Percentiles rank a stretch among this genome's conserved stretches.
Evolutionary conservation across 2,329 filamentous ascomycete species (phyloP).

Genomic region (Diaporthe citriasiana): DNA sequence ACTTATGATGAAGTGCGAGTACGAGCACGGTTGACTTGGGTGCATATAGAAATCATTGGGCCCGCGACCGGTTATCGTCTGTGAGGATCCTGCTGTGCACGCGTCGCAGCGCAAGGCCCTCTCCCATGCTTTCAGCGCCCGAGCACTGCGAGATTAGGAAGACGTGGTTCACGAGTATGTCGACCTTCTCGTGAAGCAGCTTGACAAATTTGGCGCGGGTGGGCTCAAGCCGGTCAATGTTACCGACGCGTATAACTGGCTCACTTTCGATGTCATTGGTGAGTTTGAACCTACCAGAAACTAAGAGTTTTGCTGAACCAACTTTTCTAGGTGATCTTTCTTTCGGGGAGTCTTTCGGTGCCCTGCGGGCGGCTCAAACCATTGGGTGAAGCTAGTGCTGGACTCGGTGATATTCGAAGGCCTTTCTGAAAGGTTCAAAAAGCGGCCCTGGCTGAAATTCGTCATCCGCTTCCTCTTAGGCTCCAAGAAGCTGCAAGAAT

Average conservation of each 20-base stretch:
- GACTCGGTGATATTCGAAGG: conserved; percentile 17
- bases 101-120: conserved; percentile 48
- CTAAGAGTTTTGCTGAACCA: conserved; percentile 6
- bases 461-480: conserved; percentile 13
- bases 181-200: conserved; percentile 49
- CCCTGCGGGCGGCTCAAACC: conserved; percentile 41
- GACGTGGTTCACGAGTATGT: conserved; percentile 49
- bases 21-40: neutral
- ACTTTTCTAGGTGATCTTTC: conserved; percentile 47
- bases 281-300: neutral
- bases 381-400: conserved; percentile 35
- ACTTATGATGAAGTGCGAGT: neutral
- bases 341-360: conserved; percentile 40
- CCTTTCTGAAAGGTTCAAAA: neutral
- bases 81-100: conserved; percentile 49
- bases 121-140: conserved; percentile 48
- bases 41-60: neutral
- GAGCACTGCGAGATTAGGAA: conserved; percentile 49
- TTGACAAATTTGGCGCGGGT: conserved; percentile 40
- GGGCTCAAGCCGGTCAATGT: conserved; percentile 43
- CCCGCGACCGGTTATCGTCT: conserved; percentile 43
- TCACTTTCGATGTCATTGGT: conserved; percentile 52
- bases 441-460: neutral
- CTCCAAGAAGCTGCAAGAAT: neutral
- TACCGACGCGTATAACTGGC: conserved; percentile 46